Evolutionary conservation across 768 basidiomycete genomes (phyloP), one percentile per base, ranked within the genome.

Genomic region (Strobilomyces echinocephalus): DNA sequence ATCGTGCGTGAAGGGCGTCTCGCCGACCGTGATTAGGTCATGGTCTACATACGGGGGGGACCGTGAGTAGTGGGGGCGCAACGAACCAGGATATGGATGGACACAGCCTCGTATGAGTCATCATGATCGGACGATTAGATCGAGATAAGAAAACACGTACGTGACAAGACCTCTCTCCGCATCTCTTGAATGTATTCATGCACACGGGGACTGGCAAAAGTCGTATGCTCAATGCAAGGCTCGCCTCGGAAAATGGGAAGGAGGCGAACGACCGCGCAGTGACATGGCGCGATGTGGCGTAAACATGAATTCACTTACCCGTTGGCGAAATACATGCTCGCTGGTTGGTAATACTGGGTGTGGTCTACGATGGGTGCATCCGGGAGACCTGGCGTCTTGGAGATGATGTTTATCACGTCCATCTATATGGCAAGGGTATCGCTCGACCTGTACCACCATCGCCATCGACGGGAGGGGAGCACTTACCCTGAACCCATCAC

Each of bases 401-500:
- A 84, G 26, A 85, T 79, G 47, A 82, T 63, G 64, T 87, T 85
- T 68, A 87, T 87, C 45, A 83, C 81, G 50, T 87, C 84, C 82
- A 84, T 83, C 83, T 83, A 56, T 28, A 51, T 48, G 40, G 10
- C 6, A 18, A 46, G 35, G 45, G 40, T 3, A 15, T 20, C 20
- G 28, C 34, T 46, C 47, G 51, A 46, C 38, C 57, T 39, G 38
- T 49, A 14, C 16, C 21, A 14, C 40, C 40, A 39, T 43, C 50
- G 9, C 40, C 40, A 39, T 43, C 50, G 9, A 31, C 18, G 11
- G 18, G 48, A 11, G n/a, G 36, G 11, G 46, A 38, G 34, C 57
- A 69, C 81, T 51, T 60, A 88, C 83, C 20, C 86, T 73, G 67
- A 90, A 91, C 2, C 87, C 88, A 55, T 88, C 86, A 55, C 83